These are phyloP conservation scores for Cryptococcus sp. DNA, from an alignment of 1,284 basidiomycete genomes.

Conservation along the genomic window DNA sequence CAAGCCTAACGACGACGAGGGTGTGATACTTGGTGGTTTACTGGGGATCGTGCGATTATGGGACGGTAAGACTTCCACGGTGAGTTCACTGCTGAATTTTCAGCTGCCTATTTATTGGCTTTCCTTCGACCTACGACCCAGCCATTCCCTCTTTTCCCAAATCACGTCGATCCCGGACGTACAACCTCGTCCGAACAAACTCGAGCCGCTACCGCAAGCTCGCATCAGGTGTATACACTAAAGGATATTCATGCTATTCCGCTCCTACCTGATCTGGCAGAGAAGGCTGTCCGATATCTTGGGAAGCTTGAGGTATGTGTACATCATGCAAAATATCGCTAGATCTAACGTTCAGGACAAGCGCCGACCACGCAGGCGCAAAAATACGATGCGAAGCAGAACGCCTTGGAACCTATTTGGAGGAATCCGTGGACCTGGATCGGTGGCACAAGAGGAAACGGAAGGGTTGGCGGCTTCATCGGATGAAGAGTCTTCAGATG, in stretches of 20 bases:
- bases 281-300: slow-evolving; percentile 16
- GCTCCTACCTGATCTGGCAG: slow-evolving; percentile 23
- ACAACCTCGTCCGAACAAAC: neutral
- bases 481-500: slow-evolving; percentile 1
- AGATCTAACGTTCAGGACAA: neutral
- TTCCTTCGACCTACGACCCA: slow-evolving; percentile 30
- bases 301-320: slow-evolving; percentile 20
- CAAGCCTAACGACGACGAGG: slow-evolving; percentile 8
- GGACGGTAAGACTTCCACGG: slow-evolving; percentile 34
- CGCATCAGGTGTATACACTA: slow-evolving; percentile 32
- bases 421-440: slow-evolving; percentile 1
- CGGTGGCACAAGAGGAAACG: slow-evolving; percentile 1
- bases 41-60: slow-evolving; percentile 45
- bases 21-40: slow-evolving; percentile 41
- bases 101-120: slow-evolving; percentile 44
- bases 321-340: neutral
- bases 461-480: neutral
- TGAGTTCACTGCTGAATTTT: slow-evolving; percentile 1
- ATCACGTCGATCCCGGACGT: slow-evolving; percentile 8
- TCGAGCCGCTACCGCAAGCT: slow-evolving; percentile 10
- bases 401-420: slow-evolving; percentile 9
- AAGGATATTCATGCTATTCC: slow-evolving; percentile 39
- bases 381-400: slow-evolving; percentile 6
- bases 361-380: neutral
- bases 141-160: slow-evolving; percentile 26